Evolutionary conservation across 1,139 yeast species (phyloP), one percentile per base, ranked within the genome.

Genomic region (Hyphopichia wangnamkhiaoensis): DNA sequence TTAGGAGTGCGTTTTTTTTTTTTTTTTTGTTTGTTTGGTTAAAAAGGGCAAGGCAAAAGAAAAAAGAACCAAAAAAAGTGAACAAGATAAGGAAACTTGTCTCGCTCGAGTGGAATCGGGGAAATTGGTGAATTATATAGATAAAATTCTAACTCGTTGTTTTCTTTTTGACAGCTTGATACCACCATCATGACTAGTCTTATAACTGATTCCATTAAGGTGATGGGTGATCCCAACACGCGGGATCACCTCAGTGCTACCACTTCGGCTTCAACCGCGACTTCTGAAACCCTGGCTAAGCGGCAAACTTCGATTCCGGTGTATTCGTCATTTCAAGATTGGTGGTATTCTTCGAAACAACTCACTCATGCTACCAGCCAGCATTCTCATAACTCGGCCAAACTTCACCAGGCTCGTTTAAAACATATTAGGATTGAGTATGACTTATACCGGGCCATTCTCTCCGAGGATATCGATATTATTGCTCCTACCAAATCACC

Each of bases 291-390:
- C n/a, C n/a, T n/a, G n/a, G 27, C 24, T 13, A 28, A 19, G 18
- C 15, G 21, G 14, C 27, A 13, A 31, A 38, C 17, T 5, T 66
- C 71, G 2, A 59, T 68, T n/a, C 44, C 68, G 0, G 20, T 65
- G 6, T 32, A 39, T 9, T 52, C 54, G 27, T 68, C 74, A 1
- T 39, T 68, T 28, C 47, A 49, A 24, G 76, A 71, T 49, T 71
- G 76, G 76, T 70, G 76, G 75, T 38, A 49, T 17, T 54, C 63
- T 4, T 53, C 69, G 4, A 45, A 60, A 10, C 53, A 54, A 13
- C 48, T 65, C 28, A 55, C 56, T 48, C 47, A 44, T 21, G 62
- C 65, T 2, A 47, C 61, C n/a, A 1, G 31, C 44, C 19, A 26
- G 37, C 3, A 37, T 40, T 10, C 37, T 41, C 18, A 15, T 37